Conservation (phyloP, 345 rosid species). For the Linum trigynum region DNA sequence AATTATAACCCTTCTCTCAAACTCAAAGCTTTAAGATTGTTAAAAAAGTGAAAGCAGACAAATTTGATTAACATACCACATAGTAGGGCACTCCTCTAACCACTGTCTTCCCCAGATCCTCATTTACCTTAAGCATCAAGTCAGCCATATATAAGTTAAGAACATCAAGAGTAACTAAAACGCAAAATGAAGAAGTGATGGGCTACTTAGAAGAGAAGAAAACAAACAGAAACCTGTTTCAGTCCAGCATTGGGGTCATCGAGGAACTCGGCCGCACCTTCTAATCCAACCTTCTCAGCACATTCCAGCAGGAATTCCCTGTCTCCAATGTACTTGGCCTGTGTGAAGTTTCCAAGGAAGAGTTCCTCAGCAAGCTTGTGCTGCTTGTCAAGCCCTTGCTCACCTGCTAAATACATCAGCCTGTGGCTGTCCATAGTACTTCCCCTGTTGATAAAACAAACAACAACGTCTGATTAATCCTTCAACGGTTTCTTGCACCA, state of each 20-base stretch:
- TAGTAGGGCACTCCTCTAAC: conserved; percentile 74
- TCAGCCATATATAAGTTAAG: not conserved
- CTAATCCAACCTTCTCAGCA: conserved; percentile 61
- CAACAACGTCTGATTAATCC: conserved; percentile 1
- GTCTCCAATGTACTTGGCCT: conserved; percentile 75
- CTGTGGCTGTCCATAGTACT: conserved; percentile 78
- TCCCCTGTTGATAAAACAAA: conserved; percentile 42
- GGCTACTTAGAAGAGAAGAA: not conserved
- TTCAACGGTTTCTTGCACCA: not conserved
- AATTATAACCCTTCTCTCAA: not conserved
- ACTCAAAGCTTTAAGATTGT: not conserved
- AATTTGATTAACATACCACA: conserved; percentile 33
- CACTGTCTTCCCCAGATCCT: conserved; percentile 46
- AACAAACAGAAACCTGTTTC: not conserved
- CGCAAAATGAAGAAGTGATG: not conserved
- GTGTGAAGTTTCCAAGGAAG: conserved; percentile 77
- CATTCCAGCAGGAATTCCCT: conserved; percentile 76
- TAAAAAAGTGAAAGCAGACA: not conserved
- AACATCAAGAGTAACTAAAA: not conserved
- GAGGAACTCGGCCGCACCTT: conserved; percentile 76
- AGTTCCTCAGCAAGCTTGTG: conserved; percentile 70
- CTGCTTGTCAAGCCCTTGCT: conserved; percentile 55
- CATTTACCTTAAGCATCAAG: conserved; percentile 45
- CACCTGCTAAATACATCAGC: conserved; percentile 62
- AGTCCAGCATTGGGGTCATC: conserved; percentile 55